A percentile compares a stretch with the other conserved stretches of the same genome.
Conservation (phyloP, 225 moss, liverwort and hornwort genomes). For the Bryoerythrophyllum caledonicum region DNA sequence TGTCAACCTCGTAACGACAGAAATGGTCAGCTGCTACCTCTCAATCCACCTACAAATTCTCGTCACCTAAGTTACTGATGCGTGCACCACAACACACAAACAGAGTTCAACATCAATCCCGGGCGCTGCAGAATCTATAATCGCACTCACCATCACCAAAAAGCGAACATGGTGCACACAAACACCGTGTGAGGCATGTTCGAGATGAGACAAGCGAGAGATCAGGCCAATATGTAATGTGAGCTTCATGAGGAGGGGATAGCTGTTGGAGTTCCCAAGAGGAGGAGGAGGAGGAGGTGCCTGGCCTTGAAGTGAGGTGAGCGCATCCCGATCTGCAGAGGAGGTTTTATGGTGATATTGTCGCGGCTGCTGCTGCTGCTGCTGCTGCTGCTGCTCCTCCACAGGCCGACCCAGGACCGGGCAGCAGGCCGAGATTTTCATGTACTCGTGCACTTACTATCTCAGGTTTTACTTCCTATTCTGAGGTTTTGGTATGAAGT, state of each 20-base stretch:
- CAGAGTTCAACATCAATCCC: background rate
- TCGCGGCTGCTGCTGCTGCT: background rate
- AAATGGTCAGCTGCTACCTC: background rate
- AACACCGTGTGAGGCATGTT: background rate
- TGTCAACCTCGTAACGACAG: background rate
- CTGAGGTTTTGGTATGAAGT: too few relatives aligned
- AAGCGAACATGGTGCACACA: background rate
- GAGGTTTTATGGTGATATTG: slow-evolving; percentile 19
- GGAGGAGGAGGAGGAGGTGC: background rate
- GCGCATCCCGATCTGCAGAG: background rate
- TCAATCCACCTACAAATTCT: background rate
- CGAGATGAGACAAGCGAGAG: too few relatives aligned
- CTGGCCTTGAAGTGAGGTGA: too few relatives aligned
- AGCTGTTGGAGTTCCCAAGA: slow-evolving; percentile 15
- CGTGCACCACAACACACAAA: background rate
- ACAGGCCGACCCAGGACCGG: background rate
- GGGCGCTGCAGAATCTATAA: background rate
- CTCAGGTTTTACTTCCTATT: too few relatives aligned
- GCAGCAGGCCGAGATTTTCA: slow-evolving; percentile 4
- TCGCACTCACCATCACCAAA: background rate
- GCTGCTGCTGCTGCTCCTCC: background rate
- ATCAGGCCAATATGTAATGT: background rate
- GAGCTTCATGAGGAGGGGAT: background rate
- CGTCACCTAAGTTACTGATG: background rate
- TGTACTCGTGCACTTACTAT: too few relatives aligned